phyloP scores from a whole-genome alignment of 108 stramenopile genomes.

The Skeletonema menzelii region DNA sequence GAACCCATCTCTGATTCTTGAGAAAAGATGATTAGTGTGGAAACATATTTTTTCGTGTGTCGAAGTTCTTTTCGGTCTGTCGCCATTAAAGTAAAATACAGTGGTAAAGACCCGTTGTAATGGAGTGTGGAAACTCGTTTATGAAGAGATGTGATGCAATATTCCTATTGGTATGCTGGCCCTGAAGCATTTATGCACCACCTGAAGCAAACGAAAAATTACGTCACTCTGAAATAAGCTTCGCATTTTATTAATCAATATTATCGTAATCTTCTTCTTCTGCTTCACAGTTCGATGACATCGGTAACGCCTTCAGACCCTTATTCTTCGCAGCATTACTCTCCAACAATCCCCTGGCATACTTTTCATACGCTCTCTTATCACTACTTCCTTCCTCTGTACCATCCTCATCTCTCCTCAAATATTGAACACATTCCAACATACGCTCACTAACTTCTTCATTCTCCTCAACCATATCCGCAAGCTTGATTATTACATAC shows the following conservation, averaged over 20 bases:
- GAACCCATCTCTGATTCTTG: too few species aligned
- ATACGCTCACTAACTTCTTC: constrained; percentile 84
- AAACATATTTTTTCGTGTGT: too few species aligned
- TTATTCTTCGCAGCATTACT: constrained; percentile 20
- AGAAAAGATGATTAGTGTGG: too few species aligned
- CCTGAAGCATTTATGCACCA: too few species aligned
- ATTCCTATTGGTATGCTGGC: too few species aligned
- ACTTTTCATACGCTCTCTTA: constrained; percentile 53
- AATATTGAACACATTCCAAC: constrained; percentile 85
- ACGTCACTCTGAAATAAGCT: not conserved
- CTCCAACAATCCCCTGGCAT: constrained; percentile 42
- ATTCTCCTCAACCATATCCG: constrained; percentile 84
- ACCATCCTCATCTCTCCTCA: constrained; percentile 87
- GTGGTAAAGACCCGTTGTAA: too few species aligned
- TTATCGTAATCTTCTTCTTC: constrained; percentile 39
- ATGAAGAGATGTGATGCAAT: too few species aligned
- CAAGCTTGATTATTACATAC: constrained; percentile 81
- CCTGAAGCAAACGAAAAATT: too few species aligned
- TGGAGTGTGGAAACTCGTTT: too few species aligned
- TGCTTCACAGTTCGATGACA: constrained; percentile 1
- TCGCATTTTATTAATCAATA: constrained; percentile 26
- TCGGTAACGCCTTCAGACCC: constrained; percentile 15
- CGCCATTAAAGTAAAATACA: too few species aligned
- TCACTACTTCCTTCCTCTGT: constrained; percentile 82
- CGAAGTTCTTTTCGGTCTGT: too few species aligned